Evolutionary conservation across 345 rosid genomes (phyloP).

Genomic region (Clarkia xantiana): DNA sequence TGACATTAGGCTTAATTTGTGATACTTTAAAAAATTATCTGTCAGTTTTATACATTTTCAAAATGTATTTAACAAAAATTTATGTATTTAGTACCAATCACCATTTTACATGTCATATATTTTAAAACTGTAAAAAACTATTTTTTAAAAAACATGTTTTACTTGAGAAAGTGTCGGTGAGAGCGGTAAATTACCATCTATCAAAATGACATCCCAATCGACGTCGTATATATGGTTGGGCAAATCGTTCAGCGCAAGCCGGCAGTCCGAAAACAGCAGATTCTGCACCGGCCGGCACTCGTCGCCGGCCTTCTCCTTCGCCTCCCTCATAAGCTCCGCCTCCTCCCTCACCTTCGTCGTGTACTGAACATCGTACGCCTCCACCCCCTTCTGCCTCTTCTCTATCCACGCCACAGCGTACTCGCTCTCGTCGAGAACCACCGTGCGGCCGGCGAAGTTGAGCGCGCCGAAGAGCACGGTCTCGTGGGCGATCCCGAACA

Average conservation of each 20-base stretch:
- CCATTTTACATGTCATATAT: too few relatives aligned
- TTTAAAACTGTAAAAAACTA: too few relatives aligned
- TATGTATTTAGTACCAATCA: too few relatives aligned
- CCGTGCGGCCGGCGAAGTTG: slow-evolving; percentile 52
- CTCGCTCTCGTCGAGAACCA: slow-evolving; percentile 70
- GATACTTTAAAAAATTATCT: too few relatives aligned
- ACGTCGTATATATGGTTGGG: slow-evolving; percentile 73
- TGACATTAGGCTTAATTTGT: too few relatives aligned
- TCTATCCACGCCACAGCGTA: slow-evolving; percentile 49
- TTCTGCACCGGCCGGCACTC: slow-evolving; percentile 90
- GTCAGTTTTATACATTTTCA: too few relatives aligned
- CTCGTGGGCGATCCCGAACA: slow-evolving; percentile 76
- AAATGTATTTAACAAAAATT: too few relatives aligned
- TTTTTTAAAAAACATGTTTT: too few relatives aligned
- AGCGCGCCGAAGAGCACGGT: slow-evolving; percentile 73
- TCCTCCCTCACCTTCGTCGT: slow-evolving; percentile 55
- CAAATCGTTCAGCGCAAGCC: slow-evolving; percentile 59
- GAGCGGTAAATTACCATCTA: slow-evolving; percentile 24
- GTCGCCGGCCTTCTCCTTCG: slow-evolving; percentile 18
- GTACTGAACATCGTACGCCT: slow-evolving; percentile 71
- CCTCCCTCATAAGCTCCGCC: slow-evolving; percentile 20
- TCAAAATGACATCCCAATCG: slow-evolving; percentile 65
- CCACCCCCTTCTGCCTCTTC: slow-evolving; percentile 41
- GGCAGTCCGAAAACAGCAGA: slow-evolving; percentile 74
- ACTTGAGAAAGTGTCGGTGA: background rate